Base-by-base conservation (phyloP, 2,329 filamentous ascomycete genomes). In the Apiospora pterosperma region DNA sequence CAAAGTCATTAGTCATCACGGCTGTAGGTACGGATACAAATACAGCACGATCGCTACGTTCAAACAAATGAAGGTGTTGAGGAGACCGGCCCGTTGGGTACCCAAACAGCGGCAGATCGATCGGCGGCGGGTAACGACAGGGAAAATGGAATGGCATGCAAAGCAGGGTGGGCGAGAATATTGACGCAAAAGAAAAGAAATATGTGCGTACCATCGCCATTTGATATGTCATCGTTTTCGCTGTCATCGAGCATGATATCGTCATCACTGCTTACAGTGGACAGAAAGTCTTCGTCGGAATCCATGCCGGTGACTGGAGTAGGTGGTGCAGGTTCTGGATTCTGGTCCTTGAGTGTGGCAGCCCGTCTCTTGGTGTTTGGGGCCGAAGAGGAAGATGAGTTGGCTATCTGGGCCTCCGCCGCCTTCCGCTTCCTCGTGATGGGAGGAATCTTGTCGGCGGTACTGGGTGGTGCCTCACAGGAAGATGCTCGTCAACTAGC, bases 251-350 rank as follows among this genome's bases (percentile, higher is more conserved):
- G 86, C 77, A 90, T 85, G 66, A 92, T 86, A 69, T 92, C 90
- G 63, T 90, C 89, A 48, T 90, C 90, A 74, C 91, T 97, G 48
- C 92, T 95, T 71, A 90, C 84, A 74, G 89, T 88, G 72, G 92
- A 96, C 86, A 96, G 91, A 78, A 94, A 94, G 66, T 97, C 95
- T 74, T 97, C 93, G 72, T 98, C 95, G 10, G 94, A 97, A 81
- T 97, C 93, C 94, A 97, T 97, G 68, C 82, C 86, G 60, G 86
- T 89, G 65, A 85, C 77, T 34, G 86, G 85, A 5, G 86, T 87
- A 19, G 85, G 85, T 25, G 88, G 87, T 44, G 86, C 84, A 52
- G 81, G 79, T 64, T 76, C 71, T 62, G 55, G 71, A 67, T 65
- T 67, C 62, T 58, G 70, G 68, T 23, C 7, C 19, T 48, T 23